Evolutionary conservation across 2,329 filamentous ascomycete genomes (phyloP).

Genomic region (Dactylonectria macrodidyma): DNA sequence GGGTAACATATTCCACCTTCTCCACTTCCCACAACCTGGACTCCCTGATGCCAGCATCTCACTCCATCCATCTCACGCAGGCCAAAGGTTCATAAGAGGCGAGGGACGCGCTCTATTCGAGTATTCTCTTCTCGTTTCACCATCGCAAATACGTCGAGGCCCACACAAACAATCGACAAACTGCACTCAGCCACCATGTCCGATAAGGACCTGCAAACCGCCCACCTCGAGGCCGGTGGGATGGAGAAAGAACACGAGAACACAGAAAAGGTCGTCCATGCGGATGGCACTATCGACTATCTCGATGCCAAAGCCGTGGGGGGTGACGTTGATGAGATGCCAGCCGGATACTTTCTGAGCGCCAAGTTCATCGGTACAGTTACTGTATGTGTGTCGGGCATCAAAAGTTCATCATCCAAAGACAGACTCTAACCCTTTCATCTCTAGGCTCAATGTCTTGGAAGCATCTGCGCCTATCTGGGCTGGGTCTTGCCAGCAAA

Average conservation of each 20-base stretch:
- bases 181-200: constrained; percentile 15
- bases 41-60: not conserved
- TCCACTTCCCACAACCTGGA: not conserved
- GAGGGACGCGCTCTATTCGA: not conserved
- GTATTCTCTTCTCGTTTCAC: not conserved
- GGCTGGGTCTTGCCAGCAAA: constrained; percentile 55
- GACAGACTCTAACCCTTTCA: not conserved
- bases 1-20: constrained; percentile 28
- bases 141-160: not conserved
- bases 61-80: not conserved
- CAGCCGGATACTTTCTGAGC: constrained; percentile 57
- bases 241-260: constrained; percentile 10
- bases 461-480: constrained; percentile 52
- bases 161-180: not conserved
- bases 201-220: constrained; percentile 19
- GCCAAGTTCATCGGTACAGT: constrained; percentile 59
- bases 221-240: constrained; percentile 20
- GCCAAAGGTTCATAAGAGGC: constrained; percentile 4
- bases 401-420: too few relatives aligned
- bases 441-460: constrained; percentile 50
- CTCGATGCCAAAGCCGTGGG: constrained; percentile 59
- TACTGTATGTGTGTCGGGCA: constrained; percentile 41
- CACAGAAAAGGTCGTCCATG: constrained; percentile 52
- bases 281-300: constrained; percentile 59
- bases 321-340: constrained; percentile 57